Evolutionary conservation across 1,284 basidiomycete genomes (phyloP).

Genomic region (Sporisorium iseilematis-ciliati): DNA sequence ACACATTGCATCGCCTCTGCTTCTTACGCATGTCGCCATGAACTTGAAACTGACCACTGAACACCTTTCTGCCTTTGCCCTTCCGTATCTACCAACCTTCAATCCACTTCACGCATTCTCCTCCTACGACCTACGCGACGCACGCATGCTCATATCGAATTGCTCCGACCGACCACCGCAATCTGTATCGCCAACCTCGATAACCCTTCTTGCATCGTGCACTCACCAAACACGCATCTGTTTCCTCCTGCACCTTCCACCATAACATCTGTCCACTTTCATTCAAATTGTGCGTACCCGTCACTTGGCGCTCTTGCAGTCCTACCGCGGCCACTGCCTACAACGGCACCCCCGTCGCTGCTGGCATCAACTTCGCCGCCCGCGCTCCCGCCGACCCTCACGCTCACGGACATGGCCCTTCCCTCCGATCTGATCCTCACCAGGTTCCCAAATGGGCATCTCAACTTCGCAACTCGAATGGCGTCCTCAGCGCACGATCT

Average conservation of each 20-base stretch:
- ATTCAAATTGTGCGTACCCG: conserved; percentile 34
- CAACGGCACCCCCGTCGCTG: conserved; percentile 57
- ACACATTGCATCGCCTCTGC: neutral
- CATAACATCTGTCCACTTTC: neutral
- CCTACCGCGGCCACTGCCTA: conserved; percentile 55
- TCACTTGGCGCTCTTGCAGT: conserved; percentile 27
- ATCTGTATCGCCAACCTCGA: neutral
- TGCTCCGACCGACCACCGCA: conserved; percentile 2
- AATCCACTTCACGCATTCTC: neutral
- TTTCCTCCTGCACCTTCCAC: neutral
- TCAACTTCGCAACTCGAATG: conserved; percentile 50
- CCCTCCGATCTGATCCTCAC: conserved; percentile 53
- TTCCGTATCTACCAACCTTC: neutral
- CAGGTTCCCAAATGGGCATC: conserved; percentile 56
- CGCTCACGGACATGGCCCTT: conserved; percentile 54
- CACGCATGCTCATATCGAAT: neutral
- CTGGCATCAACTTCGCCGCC: conserved; percentile 59
- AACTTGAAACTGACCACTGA: neutral
- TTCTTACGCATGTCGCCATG: neutral
- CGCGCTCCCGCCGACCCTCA: conserved; percentile 62
- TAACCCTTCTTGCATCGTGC: neutral
- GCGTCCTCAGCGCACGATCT: conserved; percentile 51
- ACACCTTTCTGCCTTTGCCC: neutral
- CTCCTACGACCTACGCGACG: neutral
- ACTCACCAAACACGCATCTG: neutral